Percentiles rank a stretch among this genome's conserved stretches.
Evolutionary conservation across 345 rosid species (phyloP).

Genomic region (Pistacia vera): DNA sequence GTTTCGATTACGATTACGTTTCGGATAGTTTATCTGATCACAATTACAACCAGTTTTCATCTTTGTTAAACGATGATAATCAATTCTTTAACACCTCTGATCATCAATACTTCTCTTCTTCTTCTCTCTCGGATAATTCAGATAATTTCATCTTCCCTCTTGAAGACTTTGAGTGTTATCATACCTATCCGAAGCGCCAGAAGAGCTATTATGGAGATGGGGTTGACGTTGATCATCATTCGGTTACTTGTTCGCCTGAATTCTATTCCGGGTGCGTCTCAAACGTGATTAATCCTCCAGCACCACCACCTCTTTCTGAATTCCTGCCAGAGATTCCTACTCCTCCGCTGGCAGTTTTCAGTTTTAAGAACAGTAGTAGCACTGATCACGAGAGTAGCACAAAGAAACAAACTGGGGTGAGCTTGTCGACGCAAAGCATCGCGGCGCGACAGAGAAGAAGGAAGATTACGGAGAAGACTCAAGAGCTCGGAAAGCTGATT

Average conservation of each 20-base stretch:
- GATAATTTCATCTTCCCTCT: constrained; percentile 22
- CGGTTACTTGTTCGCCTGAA: background rate
- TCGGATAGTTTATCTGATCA: constrained; percentile 7
- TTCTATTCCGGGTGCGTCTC: constrained; percentile 7
- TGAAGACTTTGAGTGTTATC: constrained; percentile 27
- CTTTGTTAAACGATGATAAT: too few relatives aligned
- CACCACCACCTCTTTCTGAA: background rate
- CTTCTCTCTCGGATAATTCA: constrained; percentile 14
- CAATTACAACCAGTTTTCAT: too few relatives aligned
- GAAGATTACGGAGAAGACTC: constrained; percentile 80
- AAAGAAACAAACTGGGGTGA: constrained; percentile 28
- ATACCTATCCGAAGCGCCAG: constrained; percentile 31
- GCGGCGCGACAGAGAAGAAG: constrained; percentile 87
- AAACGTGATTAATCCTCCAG: background rate
- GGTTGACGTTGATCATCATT: too few relatives aligned
- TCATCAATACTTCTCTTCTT: background rate
- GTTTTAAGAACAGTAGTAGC: background rate
- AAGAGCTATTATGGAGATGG: constrained; percentile 11
- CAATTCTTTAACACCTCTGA: background rate
- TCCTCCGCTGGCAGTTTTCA: constrained; percentile 8
- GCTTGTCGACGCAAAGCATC: constrained; percentile 73
- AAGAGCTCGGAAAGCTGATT: constrained; percentile 76
- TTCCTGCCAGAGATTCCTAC: constrained; percentile 17
- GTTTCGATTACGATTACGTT: background rate
- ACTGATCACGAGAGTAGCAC: background rate